phyloP scores from a whole-genome alignment of 2,329 filamentous ascomycete genomes.

The Aureobasidium musti region DNA sequence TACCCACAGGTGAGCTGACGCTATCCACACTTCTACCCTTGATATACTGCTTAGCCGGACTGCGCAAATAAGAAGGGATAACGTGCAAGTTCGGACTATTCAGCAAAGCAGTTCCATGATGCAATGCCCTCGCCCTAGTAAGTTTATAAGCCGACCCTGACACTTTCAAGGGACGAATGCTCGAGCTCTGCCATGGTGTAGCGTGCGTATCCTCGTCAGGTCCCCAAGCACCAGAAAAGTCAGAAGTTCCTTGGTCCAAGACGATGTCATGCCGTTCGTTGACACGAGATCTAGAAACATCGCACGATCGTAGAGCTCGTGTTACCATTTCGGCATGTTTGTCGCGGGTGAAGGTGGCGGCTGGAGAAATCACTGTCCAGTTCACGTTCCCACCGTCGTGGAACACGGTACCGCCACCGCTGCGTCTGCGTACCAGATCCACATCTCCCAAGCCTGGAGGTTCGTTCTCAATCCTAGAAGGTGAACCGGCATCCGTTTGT shows the following conservation, averaged over 20 bases:
- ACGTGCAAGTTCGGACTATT: constrained; percentile 70
- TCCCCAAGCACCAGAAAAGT: constrained; percentile 20
- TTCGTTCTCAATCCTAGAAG: constrained; percentile 34
- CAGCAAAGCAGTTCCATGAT: constrained; percentile 90
- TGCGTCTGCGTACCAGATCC: constrained; percentile 76
- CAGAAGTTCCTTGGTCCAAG: constrained; percentile 55
- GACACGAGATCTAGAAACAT: constrained; percentile 65
- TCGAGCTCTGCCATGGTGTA: constrained; percentile 47
- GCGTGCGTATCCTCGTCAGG: constrained; percentile 46
- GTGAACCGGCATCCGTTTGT: constrained; percentile 34
- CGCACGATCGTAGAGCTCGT: constrained; percentile 68
- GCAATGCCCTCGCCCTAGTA: constrained; percentile 75
- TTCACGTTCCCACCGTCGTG: constrained; percentile 94
- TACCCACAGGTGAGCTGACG: constrained; percentile 79
- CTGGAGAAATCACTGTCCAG: constrained; percentile 86
- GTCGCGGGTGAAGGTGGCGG: constrained; percentile 74
- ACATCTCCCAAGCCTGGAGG: constrained; percentile 48
- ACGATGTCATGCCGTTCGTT: constrained; percentile 95
- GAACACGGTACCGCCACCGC: constrained; percentile 90
- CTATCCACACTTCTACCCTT: constrained; percentile 86
- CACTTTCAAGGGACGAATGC: constrained; percentile 64
- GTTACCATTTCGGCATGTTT: constrained; percentile 92
- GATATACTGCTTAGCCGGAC: constrained; percentile 76
- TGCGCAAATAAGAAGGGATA: constrained; percentile 71
- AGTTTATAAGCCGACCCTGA: constrained; percentile 96